Evolutionary conservation across 2,329 filamentous ascomycete species (phyloP), one percentile per base, ranked within the genome.

Genomic region (Cladosporium sp.): DNA sequence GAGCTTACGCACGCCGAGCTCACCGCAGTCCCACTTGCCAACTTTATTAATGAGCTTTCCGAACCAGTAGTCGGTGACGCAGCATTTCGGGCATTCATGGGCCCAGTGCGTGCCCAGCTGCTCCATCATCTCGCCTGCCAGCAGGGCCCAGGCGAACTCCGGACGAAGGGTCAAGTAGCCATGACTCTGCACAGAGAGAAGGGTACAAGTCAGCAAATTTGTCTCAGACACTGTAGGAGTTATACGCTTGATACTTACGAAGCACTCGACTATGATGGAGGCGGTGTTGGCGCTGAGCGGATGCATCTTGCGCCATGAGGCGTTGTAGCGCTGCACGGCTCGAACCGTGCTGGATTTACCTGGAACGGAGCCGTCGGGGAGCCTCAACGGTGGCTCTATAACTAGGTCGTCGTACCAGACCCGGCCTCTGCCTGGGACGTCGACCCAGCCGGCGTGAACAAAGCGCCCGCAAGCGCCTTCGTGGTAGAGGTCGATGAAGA

Each of bases 241-340:
- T n/a, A n/a, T n/a, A n/a, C n/a, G n/a, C n/a, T n/a, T n/a, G n/a
- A n/a, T n/a, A n/a, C n/a, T n/a, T n/a, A n/a, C n/a, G 34, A 50
- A 50, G 47, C 47, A 50, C 34, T 50, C 47, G 47, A 50, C 12
- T 15, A n/a, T 9, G 32, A 50, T 5, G 34, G 47, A 37, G 13
- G 47, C 20, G 7, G 47, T 50, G 12, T 15, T 20, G 19, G 47
- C 47, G 34, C 47, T 50, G 47, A 50, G 37, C 6, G 47, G 47
- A 17, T 17, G 32, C 47, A 50, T 50, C n/a, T 24, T n/a, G 47
- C 47, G 47, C 47, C 47, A 50, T 19, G 47, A 50, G 17, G 47
- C 25, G 13, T 10, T 13, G 47, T 36, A 50, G 47, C 34, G 32
- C 20, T 36, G 12, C 19, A 50, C 34, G 20, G 47, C 47, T n/a